Evolutionary conservation across 768 basidiomycete genomes (phyloP).

Genomic region (Symmetrospora coprosmae): DNA sequence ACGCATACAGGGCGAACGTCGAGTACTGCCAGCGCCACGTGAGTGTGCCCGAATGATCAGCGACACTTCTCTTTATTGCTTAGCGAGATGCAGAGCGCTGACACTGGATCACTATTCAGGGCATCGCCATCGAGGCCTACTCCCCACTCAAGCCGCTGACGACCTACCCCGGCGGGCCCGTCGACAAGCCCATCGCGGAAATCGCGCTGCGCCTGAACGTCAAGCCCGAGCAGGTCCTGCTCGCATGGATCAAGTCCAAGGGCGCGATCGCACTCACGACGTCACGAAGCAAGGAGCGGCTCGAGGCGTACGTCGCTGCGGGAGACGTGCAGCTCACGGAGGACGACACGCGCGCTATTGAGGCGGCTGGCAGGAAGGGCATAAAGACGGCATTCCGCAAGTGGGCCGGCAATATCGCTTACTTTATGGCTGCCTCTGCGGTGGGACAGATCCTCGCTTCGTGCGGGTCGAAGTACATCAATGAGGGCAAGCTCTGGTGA

Average conservation of each 20-base stretch:
- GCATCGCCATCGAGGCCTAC: conserved; percentile 55
- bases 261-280: conserved; percentile 59
- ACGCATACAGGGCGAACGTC: conserved; percentile 47
- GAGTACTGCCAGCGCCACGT: conserved; percentile 44
- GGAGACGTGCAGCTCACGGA: conserved; percentile 45
- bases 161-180: conserved; percentile 48
- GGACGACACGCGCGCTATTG: conserved; percentile 36
- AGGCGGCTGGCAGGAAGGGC: conserved; percentile 37
- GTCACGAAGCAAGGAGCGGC: conserved; percentile 48
- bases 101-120: conserved; percentile 24
- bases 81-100: too few species aligned
- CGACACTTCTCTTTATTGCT: too few species aligned
- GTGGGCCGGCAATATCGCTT: too few species aligned
- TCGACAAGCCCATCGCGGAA: conserved; percentile 47
- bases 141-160: conserved; percentile 57
- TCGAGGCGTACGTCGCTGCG: conserved; percentile 55
- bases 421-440: too few species aligned
- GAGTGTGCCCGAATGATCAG: too few species aligned
- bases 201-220: conserved; percentile 47
- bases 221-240: conserved; percentile 53
- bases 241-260: conserved; percentile 57
- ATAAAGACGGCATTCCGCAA: too few species aligned
- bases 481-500: too few species aligned
- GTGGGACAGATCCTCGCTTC: too few species aligned
- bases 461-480: too few species aligned